Conservation (phyloP, 176 grass and related monocot species). For the Sorghum bicolor region Sorghum_bicolor_NCBIv3 NC_012872.2:72811001-72811500, state of each 20-base stretch:
- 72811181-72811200: not conserved
- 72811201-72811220: not conserved
- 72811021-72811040: constrained; percentile 89
- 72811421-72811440: not conserved
- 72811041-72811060: constrained; percentile 36
- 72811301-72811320: constrained; percentile 18
- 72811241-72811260: not conserved
- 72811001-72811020: constrained; percentile 82
- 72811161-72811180: not conserved
- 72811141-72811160: not conserved
- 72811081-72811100: not conserved
- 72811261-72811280: not conserved
- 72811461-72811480: not conserved
- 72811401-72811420: no score
- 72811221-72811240: not conserved
- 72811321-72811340: not conserved
- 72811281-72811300: constrained; percentile 5
- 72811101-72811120: not conserved
- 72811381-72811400: not conserved
- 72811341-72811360: not conserved
- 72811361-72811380: constrained; percentile 20
- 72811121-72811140: not conserved
- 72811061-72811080: not conserved
- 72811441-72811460: not conserved
- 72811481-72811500: constrained; percentile 14